Conservation (phyloP, 345 rosid genomes). For the Citrus unshiu region DNA sequence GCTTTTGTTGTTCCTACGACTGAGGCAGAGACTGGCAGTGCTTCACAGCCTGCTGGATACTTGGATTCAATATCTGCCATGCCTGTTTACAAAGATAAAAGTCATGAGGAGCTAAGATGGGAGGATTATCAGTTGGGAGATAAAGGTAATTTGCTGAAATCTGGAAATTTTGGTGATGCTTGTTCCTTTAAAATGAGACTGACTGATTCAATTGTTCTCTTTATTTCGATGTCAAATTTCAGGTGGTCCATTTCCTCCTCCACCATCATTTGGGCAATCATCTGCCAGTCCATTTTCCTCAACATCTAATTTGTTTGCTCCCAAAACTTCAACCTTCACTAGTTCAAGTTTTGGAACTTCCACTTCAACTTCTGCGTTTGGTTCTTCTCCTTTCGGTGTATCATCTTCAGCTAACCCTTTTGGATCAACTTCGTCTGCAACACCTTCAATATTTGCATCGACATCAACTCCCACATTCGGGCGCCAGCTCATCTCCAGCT, state of each 20-base stretch:
- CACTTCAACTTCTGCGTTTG: constrained; percentile 31
- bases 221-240: constrained; percentile 15
- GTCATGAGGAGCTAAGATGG: constrained; percentile 92
- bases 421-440: constrained; percentile 36
- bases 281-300: constrained; percentile 51
- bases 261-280: constrained; percentile 45
- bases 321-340: constrained; percentile 40
- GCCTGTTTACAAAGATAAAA: constrained; percentile 66
- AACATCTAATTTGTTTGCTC: constrained; percentile 46
- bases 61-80: constrained; percentile 85
- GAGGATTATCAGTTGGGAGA: constrained; percentile 96
- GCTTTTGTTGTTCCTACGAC: constrained; percentile 54
- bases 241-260: constrained; percentile 70
- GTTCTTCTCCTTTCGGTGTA: constrained; percentile 29
- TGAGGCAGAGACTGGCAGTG: constrained; percentile 50
- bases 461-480: constrained; percentile 44
- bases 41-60: constrained; percentile 54
- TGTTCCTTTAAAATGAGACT: background rate
- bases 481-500: constrained; percentile 38
- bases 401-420: constrained; percentile 45
- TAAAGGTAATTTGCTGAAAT: constrained; percentile 53
- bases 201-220: background rate
- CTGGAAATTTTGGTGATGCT: background rate
- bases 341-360: constrained; percentile 39
- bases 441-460: constrained; percentile 40